These are phyloP conservation scores for Fraxinus excelsior DNA, from an alignment of 257 asterid species.

Conservation along the genomic window DNA sequence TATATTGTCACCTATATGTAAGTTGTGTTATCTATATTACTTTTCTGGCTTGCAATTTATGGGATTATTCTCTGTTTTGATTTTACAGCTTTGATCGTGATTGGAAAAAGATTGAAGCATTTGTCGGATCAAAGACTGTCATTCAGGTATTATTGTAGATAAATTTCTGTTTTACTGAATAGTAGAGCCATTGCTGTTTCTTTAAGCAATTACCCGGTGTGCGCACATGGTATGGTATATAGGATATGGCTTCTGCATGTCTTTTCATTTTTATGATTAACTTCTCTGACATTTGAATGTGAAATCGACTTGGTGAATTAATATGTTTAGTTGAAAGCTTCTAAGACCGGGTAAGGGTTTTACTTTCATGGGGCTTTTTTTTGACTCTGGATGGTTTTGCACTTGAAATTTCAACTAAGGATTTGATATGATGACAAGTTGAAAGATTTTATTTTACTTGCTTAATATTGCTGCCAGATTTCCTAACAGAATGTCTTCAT, in stretches of 20 bases:
- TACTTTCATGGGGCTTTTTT: neutral
- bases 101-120: conserved; percentile 97
- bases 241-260: neutral
- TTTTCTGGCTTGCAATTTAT: neutral
- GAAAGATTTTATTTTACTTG: neutral
- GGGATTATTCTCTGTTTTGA: neutral
- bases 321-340: neutral
- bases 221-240: neutral
- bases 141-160: conserved; percentile 63
- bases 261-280: conserved; percentile 1
- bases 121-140: conserved; percentile 86
- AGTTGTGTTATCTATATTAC: no score
- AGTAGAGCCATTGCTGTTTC: conserved; percentile 9
- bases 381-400: neutral
- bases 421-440: neutral
- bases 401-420: neutral
- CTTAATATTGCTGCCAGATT: neutral
- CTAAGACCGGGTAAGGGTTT: neutral
- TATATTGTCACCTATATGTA: neutral
- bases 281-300: neutral
- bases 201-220: neutral
- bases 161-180: neutral
- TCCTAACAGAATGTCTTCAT: neutral
- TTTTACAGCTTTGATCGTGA: conserved; percentile 81
- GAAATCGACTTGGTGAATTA: neutral